phyloP scores from a whole-genome alignment of 495 filamentous ascomycete species.

The Podospora pseudocomata region DNA sequence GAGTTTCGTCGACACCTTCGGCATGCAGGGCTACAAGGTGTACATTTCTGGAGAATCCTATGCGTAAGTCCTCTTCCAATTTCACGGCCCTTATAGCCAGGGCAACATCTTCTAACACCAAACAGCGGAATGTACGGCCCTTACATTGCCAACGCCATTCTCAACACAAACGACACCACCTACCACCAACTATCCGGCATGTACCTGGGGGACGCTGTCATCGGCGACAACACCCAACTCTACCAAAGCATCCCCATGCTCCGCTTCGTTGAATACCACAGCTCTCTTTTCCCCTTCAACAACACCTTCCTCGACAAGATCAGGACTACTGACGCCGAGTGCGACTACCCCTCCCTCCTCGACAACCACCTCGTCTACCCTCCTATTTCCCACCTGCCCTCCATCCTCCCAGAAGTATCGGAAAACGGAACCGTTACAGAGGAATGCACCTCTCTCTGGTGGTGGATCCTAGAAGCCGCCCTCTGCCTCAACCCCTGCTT shows the following conservation, averaged over 20 bases:
- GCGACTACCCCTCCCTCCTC: conserved; percentile 63
- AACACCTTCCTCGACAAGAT: conserved; percentile 59
- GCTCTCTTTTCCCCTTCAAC: conserved; percentile 61
- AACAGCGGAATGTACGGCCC: conserved; percentile 65
- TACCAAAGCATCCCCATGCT: conserved; percentile 55
- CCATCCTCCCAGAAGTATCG: conserved; percentile 26
- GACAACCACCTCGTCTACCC: conserved; percentile 64
- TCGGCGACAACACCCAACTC: conserved; percentile 46
- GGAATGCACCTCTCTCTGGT: conserved; percentile 26
- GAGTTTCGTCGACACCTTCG: conserved; percentile 66
- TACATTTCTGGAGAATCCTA: conserved; percentile 71
- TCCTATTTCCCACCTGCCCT: conserved; percentile 57
- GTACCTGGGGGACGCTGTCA: conserved; percentile 66
- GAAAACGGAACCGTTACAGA: conserved; percentile 17
- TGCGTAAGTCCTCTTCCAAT: conserved; percentile 35
- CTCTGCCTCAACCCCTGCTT: conserved; percentile 70
- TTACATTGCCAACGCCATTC: conserved; percentile 72
- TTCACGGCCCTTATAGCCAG: neutral
- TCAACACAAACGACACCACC: conserved; percentile 61
- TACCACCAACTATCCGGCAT: conserved; percentile 68
- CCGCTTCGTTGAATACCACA: conserved; percentile 60
- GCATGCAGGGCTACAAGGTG: conserved; percentile 57
- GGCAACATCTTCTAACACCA: neutral
- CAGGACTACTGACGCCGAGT: conserved; percentile 51
- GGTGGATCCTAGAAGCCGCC: conserved; percentile 30